Evolutionary conservation across 2,329 filamentous ascomycete species (phyloP).

Genomic region (Meredithiella fracta): DNA sequence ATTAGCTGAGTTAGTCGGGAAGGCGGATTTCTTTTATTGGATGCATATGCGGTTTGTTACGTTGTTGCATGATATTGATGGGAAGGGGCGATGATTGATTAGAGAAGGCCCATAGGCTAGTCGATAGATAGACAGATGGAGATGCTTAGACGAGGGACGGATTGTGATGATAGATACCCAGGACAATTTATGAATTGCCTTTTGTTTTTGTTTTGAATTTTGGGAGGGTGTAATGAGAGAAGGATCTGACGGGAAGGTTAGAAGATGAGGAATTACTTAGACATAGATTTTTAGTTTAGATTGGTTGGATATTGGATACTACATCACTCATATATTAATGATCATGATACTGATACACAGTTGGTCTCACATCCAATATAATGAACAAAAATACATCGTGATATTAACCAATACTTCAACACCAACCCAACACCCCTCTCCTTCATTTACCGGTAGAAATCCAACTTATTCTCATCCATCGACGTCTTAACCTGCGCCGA

Average conservation of each 20-base stretch:
- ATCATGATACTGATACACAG: background rate
- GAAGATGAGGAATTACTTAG: too few relatives aligned
- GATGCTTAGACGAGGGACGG: background rate
- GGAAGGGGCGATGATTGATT: slow-evolving; percentile 6
- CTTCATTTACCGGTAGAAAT: slow-evolving; percentile 64
- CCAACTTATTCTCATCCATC: slow-evolving; percentile 56
- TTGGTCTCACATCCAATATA: background rate
- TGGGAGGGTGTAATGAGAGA: too few relatives aligned
- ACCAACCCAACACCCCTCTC: background rate
- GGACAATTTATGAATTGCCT: slow-evolving; percentile 8
- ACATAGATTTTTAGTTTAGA: background rate
- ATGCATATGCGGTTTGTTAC: slow-evolving; percentile 47
- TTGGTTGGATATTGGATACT: background rate
- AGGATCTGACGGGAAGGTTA: too few relatives aligned
- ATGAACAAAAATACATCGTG: background rate
- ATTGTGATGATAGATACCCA: slow-evolving; percentile 14
- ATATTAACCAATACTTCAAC: too few relatives aligned
- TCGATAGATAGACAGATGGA: background rate
- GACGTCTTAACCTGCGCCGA: slow-evolving; percentile 84
- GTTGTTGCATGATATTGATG: slow-evolving; percentile 41
- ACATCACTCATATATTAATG: too few relatives aligned
- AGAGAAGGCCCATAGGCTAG: background rate
- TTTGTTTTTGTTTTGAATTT: slow-evolving; percentile 1
- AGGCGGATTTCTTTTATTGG: slow-evolving; percentile 53
- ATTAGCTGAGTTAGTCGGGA: slow-evolving; percentile 47